A percentile compares a stretch with the other conserved stretches of the same genome.
These are phyloP conservation scores for Crithidia acanthocephali DNA, from an alignment of 208 protist species.

Conservation along the genomic window DNA sequence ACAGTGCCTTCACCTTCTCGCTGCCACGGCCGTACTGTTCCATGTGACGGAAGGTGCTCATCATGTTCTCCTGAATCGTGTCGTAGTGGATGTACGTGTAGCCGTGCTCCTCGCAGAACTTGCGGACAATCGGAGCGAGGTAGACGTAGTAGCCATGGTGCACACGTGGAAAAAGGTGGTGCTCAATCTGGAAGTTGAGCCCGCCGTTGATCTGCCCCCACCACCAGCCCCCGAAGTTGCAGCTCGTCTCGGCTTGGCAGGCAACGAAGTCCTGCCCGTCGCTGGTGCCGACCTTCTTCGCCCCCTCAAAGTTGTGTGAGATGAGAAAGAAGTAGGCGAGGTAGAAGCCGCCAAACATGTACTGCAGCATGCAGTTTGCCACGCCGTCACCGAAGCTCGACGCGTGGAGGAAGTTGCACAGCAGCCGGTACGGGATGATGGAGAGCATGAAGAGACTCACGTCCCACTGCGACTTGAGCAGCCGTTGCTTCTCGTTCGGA, in stretches of 20 bases:
- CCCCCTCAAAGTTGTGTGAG: conserved; percentile 82
- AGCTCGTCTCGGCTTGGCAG: conserved; percentile 74
- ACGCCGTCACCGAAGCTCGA: conserved; percentile 46
- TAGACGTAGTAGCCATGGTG: conserved; percentile 82
- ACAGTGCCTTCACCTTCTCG: conserved; percentile 41
- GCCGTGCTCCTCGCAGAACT: conserved; percentile 63
- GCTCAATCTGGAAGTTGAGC: conserved; percentile 91
- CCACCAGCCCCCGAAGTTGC: conserved; percentile 80
- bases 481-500: conserved; percentile 55
- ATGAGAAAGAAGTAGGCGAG: conserved; percentile 86
- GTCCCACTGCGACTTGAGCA: conserved; percentile 64
- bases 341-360: conserved; percentile 79
- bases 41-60: conserved; percentile 71
- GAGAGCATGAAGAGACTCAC: conserved; percentile 55
- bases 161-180: conserved; percentile 89
- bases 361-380: conserved; percentile 56
- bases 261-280: conserved; percentile 64
- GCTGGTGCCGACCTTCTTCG: conserved; percentile 63
- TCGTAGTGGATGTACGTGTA: conserved; percentile 77
- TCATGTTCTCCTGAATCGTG: conserved; percentile 70
- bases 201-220: conserved; percentile 81
- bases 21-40: conserved; percentile 55
- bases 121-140: conserved; percentile 72
- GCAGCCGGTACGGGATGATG: conserved; percentile 61
- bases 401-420: conserved; percentile 65